Evolutionary conservation across 768 basidiomycete species (phyloP), one percentile per base, ranked within the genome.

Genomic region (Steccherinum ochraceum): DNA sequence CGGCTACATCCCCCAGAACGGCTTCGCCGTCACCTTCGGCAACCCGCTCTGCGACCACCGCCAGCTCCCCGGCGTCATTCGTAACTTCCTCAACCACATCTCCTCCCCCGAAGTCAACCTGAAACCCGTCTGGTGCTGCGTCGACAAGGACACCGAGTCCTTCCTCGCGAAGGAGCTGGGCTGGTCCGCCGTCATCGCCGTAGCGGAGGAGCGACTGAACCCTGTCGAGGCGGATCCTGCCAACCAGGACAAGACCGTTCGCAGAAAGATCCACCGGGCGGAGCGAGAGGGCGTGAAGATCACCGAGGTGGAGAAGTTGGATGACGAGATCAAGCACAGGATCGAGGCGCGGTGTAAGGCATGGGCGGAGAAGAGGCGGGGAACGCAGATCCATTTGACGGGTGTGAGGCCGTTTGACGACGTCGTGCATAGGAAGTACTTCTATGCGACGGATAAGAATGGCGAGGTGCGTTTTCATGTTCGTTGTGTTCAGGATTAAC

Each of bases 11-110:
- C 69, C 72, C 16, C 61, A 68, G 51, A 72, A 75, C 46, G 65
- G 69, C 3, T 82, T 78, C 59, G 70, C 78, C 5, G 80, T 86
- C 53, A 74, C 77, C 3, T 85, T 81, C 74, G 84, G 84, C 3
- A 75, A 79, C 55, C 85, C 84, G 2, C 71, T 76, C 0, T 75
- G 76, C 56, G 68, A 69, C 27, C 58, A 57, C 2, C 59, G 58
- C 12, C 69, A 74, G 51, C 61, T 72, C 48, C 57, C 63, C 0
- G 63, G 65, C 50, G 67, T 86, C 21, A 74, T 80, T 25, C 61
- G 64, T 18, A 75, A 73, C 2, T 84, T 78, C 63, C 64, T 78
- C 44, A 57, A 63, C 3, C 77, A 55, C 52, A 46, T 68, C 50
- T 62, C 73, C 62, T 69, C 64, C 19, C 68, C 72, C 46, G 58